These are phyloP conservation scores for Chlorella sp. DNA, from an alignment of 139 green algal species.

Conservation along the genomic window DNA sequence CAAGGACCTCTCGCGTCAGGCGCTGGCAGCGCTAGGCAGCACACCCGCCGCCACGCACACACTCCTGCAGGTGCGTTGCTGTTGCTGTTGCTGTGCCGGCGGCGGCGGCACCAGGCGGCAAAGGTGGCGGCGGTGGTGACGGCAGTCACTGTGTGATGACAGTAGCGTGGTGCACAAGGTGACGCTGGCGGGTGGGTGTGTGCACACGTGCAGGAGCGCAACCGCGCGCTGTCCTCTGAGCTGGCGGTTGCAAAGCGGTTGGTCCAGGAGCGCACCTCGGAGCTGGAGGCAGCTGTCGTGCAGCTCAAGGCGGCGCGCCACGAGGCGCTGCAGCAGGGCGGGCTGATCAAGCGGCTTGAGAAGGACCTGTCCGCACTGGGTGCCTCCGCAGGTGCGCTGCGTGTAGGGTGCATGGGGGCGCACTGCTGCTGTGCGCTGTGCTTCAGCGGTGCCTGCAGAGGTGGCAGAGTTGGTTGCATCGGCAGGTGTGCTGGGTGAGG, in stretches of 20 bases:
- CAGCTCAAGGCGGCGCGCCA: neutral
- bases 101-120: too few relatives aligned
- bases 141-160: too few relatives aligned
- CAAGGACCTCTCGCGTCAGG: neutral
- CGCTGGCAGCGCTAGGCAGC: neutral
- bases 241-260: constrained; percentile 17
- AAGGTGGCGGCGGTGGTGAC: too few relatives aligned
- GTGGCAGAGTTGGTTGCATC: too few relatives aligned
- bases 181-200: neutral
- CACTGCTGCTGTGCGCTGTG: too few relatives aligned
- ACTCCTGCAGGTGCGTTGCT: neutral
- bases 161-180: too few relatives aligned
- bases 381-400: too few relatives aligned
- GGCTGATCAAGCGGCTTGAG: constrained; percentile 26
- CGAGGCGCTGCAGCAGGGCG: neutral
- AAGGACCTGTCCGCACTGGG: constrained; percentile 26
- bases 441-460: too few relatives aligned
- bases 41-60: neutral
- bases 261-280: constrained; percentile 9
- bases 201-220: constrained; percentile 31
- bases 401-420: too few relatives aligned
- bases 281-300: neutral
- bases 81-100: too few relatives aligned
- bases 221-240: constrained; percentile 39
- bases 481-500: too few relatives aligned